Base-by-base conservation (phyloP, 139 green algal genomes). In the Chlamydomonas urium region DNA sequence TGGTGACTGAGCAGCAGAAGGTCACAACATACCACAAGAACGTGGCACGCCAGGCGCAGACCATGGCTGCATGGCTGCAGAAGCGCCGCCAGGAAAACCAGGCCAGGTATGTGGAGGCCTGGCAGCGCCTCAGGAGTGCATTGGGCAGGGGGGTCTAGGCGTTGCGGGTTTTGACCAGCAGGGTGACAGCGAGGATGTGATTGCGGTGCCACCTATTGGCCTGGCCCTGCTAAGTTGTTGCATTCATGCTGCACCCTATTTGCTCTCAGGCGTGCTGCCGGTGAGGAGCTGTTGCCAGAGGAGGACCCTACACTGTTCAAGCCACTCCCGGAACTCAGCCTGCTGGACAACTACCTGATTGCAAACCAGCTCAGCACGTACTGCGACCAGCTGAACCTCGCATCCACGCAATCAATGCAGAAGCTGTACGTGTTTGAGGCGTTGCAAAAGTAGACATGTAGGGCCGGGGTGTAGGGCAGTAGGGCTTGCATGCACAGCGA, bases 231-330 rank as follows among this genome's bases (percentile, higher is more conserved):
- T 61, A 5, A 33, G 38, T 10, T 66, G 58, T 28, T 38, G 5
- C 8, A 66, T 66, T 4, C 19, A 24, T 28, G 4, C 58, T 61
- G 10, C 31, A 4, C 35, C 62, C n/a, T n/a, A n/a, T n/a, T n/a
- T n/a, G n/a, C n/a, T n/a, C n/a, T n/a, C n/a, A n/a, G 31, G 6
- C 31, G 38, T 2, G 79, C 86, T 35, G 79, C 80, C 24, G 93
- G 93, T 10, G 92, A 98, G 78, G 96, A 98, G 76, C 77, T 84
- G 26, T 84, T 99, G 74, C 88, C 93, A 1, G 96, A 99, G 79
- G 95, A 99, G 79, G 95, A 98, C 74, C 87, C 89, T 0, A 76
- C 75, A 19, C 76, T 88, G 74, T 96, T 95, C 85, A 97, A 96
- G 81, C 85, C 92, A 3, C 74, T 93, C 1, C 71, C 88, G 0